Evolutionary conservation across 805 yeast genomes (phyloP), one percentile per base, ranked within the genome.

Genomic region (Saccharomyces mikatae): DNA sequence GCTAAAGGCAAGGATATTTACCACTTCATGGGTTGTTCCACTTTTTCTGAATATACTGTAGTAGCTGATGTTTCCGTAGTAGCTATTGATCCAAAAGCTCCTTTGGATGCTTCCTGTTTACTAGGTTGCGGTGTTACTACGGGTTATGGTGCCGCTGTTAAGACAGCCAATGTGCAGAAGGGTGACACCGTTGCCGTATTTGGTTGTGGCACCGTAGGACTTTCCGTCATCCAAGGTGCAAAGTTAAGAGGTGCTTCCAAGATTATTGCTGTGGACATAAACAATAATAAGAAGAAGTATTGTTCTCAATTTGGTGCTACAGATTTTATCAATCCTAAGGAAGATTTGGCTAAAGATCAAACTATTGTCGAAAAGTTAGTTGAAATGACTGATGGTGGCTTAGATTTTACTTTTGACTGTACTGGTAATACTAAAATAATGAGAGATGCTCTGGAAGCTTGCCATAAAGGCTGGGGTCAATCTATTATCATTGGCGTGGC

Each of bases 401-500:
- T 89, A 60, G 99, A 94, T 66, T 89, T 71, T 76, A 91, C 99
- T 30, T 94, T 94, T 68, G 99, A 94, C 78, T 91, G 98, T 78
- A 94, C 99, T 52, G 99, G 99, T 76, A 94, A 92, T 69, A 91
- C 85, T 58, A 73, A 81, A 48, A 98, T 94, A 50, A 94, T 94
- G 99, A 85, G 98, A 76, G 78, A 83, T 68, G 99, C 99, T 29
- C 80, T 94, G 61, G 98, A 94, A 78, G 88, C 96, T 24, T 90
- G 97, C 72, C 98, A 94, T 78, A 92, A 91, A 75, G 99, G 99
- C 61, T 94, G 99, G 97, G 99, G 99, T 74, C 83, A 85, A 69
- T 89, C 97, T 24, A 80, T 92, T 63, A 78, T 94, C 66, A 94
- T 94, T 69, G 99, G 99, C 72, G 99, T 94, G 63, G 99, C 99